Evolutionary conservation across 371 early-diverging fungal species (phyloP).

Genomic region (Mortierella sp.): DNA sequence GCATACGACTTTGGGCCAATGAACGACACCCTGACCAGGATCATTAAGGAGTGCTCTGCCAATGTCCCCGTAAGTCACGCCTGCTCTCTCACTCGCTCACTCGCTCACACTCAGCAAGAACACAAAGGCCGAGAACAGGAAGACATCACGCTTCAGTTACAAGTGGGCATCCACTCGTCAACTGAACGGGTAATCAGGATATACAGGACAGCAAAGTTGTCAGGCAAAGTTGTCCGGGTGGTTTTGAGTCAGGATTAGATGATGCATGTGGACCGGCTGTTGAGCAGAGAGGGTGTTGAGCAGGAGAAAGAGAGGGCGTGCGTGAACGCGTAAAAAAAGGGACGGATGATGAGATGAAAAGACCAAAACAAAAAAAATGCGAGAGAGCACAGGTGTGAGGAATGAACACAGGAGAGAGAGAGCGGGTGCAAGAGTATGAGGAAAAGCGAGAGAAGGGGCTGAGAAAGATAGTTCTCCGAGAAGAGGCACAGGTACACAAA

Average conservation of each 20-base stretch:
- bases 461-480: neutral
- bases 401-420: neutral
- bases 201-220: neutral
- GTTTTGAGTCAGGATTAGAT: neutral
- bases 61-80: slow-evolving; percentile 39
- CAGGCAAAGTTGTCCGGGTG: neutral
- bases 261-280: neutral
- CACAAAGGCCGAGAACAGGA: neutral
- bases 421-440: neutral
- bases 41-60: slow-evolving; percentile 43
- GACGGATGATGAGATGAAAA: neutral
- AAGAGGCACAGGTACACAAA: neutral
- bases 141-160: neutral
- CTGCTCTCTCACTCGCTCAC: too few relatives aligned
- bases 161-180: neutral
- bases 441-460: slow-evolving; percentile 9
- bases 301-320: neutral
- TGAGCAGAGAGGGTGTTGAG: neutral
- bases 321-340: neutral
- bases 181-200: neutral
- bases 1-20: slow-evolving; percentile 42
- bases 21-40: slow-evolving; percentile 28
- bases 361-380: neutral
- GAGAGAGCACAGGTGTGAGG: neutral
- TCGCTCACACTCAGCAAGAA: neutral